These are phyloP conservation scores for Auriscalpium orientale DNA, from an alignment of 768 basidiomycete genomes.

Conservation along the genomic window DNA sequence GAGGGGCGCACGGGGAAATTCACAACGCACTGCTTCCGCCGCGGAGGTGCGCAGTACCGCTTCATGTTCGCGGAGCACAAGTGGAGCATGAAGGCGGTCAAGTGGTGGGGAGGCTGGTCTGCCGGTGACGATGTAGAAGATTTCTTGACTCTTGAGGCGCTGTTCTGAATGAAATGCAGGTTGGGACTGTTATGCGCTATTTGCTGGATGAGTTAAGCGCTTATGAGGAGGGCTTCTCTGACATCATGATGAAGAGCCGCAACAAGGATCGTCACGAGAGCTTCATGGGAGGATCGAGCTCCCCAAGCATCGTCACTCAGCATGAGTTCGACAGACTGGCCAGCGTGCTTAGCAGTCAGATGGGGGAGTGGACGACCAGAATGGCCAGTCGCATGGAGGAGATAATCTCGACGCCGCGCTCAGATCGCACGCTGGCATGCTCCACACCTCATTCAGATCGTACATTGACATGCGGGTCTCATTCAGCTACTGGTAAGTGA, in stretches of 20 bases:
- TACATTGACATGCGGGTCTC: not conserved
- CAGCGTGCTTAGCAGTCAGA: not conserved
- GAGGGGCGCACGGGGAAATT: slow-evolving; percentile 10
- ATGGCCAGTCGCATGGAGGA: not conserved
- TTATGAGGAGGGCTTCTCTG: slow-evolving; percentile 23
- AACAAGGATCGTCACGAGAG: slow-evolving; percentile 15
- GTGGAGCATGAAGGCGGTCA: slow-evolving; percentile 22
- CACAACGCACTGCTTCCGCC: slow-evolving; percentile 23
- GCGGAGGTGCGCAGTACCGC: slow-evolving; percentile 22
- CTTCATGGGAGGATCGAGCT: slow-evolving; percentile 19
- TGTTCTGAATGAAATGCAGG: slow-evolving; percentile 1
- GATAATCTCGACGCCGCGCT: not conserved
- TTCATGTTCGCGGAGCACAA: slow-evolving; percentile 22
- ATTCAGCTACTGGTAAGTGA: too few species aligned
- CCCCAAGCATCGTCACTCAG: not conserved
- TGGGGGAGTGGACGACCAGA: not conserved
- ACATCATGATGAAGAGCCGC: slow-evolving; percentile 18
- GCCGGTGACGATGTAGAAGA: slow-evolving; percentile 17
- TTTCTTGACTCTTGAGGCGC: slow-evolving; percentile 3
- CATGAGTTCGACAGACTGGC: not conserved
- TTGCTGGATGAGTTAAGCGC: slow-evolving; percentile 23
- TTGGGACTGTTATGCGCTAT: slow-evolving; percentile 21
- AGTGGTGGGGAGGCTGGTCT: slow-evolving; percentile 25
- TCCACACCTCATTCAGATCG: not conserved
- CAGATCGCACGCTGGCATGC: not conserved